Evolutionary conservation across 331 rosid genomes (phyloP).

Genomic region (Erythrophleum ivorense): DNA sequence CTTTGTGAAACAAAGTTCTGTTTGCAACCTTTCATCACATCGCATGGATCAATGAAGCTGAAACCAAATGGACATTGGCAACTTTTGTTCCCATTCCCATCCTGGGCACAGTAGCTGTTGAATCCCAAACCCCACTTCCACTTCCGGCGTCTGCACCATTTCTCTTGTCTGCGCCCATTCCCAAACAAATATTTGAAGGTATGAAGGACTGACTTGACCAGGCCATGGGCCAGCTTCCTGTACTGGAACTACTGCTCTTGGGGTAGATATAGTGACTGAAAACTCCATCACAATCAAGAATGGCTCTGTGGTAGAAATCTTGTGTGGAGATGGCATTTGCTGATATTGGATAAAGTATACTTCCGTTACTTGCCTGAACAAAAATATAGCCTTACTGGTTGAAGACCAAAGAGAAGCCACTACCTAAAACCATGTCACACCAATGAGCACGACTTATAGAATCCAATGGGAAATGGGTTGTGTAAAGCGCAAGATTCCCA

Average conservation of each 20-base stretch:
- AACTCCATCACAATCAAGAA: constrained; percentile 28
- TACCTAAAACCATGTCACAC: background rate
- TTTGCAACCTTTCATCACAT: background rate
- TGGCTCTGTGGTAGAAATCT: constrained; percentile 38
- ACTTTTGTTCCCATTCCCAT: background rate
- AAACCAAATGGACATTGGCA: background rate
- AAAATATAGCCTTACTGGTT: constrained; percentile 31
- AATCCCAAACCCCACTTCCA: background rate
- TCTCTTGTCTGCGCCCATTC: background rate
- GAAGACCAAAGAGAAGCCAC: constrained; percentile 15
- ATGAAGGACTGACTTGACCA: background rate
- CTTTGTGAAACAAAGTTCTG: background rate
- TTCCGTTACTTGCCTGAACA: constrained; percentile 14
- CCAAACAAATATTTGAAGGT: background rate
- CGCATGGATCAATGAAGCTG: background rate
- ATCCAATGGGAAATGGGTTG: background rate
- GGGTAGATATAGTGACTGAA: background rate
- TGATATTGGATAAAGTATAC: constrained; percentile 9
- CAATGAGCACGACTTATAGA: background rate
- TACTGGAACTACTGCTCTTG: background rate
- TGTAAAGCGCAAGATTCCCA: constrained; percentile 16
- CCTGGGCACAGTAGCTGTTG: background rate
- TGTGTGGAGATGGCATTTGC: constrained; percentile 8
- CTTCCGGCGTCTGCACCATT: no score
- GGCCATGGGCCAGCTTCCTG: background rate